Evolutionary conservation across 108 stramenopile species (phyloP), one percentile per base, ranked within the genome.

Genomic region (Epipyxis sp.): DNA sequence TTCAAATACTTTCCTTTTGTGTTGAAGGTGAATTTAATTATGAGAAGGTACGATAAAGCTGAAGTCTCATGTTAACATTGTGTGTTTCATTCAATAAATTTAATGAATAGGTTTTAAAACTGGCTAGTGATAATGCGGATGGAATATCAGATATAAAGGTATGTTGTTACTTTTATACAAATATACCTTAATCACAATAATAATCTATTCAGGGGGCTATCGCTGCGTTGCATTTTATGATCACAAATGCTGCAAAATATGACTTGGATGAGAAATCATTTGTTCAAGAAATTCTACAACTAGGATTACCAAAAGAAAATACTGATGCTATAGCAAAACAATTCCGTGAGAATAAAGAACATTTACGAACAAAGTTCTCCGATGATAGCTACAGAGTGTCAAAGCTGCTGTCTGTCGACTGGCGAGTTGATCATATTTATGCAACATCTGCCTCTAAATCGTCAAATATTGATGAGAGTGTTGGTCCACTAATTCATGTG

Each of bases 281-380:
- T n/a, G 62, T 57, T 42, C 59, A 62, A 34, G 80, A 80, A 44
- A 59, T 80, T 34, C 80, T 76, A 72, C 80, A 80, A 59, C 57
- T 80, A 1, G 80, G 80, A 34, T 34, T 80, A 1, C 80, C 80
- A 27, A 62, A 59, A 59, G 80, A 80, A 59, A 80, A 77, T 44
- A 25, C 43, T 2, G 80, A 80, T 39, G 45, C 41, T 10, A 43
- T 80, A 40, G 69, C 69, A 25, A n/a, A 69, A 34, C 80, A 69
- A 37, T 72, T 27, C 30, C 35, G 80, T 58, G 44, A 62, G 37
- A 46, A 80, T 34, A 34, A 34, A 1, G 80, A 78, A 32, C 6
- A 16, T 65, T 65, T 65, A 32, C 61, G 61, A 32, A 6, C 27
- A 16, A 10, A 13, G 6, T 65, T 65, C 10, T 16, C 27, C 10